Percentiles rank a stretch among this genome's conserved stretches.
phyloP scores from a whole-genome alignment of 2,329 filamentous ascomycete genomes.

The Fusarium sororula region DNA sequence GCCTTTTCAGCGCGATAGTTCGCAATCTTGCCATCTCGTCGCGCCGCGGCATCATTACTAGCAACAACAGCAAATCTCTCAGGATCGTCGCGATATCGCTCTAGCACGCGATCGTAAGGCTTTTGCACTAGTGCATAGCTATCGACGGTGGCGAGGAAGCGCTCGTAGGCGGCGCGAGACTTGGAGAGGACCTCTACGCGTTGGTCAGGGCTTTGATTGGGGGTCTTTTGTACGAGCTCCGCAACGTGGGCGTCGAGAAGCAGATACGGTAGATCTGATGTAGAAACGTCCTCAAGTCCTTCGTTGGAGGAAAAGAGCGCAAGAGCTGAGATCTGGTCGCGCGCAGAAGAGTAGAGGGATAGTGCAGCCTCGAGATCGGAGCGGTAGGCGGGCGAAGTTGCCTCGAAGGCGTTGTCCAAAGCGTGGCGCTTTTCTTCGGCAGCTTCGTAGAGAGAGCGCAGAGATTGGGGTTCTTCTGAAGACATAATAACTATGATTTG shows the following conservation, averaged over 20 bases:
- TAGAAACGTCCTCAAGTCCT: slow-evolving; percentile 83
- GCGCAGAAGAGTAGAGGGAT: slow-evolving; percentile 76
- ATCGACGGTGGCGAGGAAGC: slow-evolving; percentile 79
- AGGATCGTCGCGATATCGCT: slow-evolving; percentile 76
- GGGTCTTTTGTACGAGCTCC: slow-evolving; percentile 77
- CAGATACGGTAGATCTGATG: slow-evolving; percentile 86
- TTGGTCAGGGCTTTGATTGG: slow-evolving; percentile 60
- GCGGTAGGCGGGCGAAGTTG: slow-evolving; percentile 72
- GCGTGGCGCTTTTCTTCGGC: slow-evolving; percentile 61
- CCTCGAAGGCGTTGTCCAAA: slow-evolving; percentile 72
- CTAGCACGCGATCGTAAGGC: slow-evolving; percentile 74
- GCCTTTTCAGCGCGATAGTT: slow-evolving; percentile 87
- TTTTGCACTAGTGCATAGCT: slow-evolving; percentile 77
- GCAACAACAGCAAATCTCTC: slow-evolving; percentile 77
- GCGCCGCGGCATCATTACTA: slow-evolving; percentile 68
- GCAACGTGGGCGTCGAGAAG: slow-evolving; percentile 81
- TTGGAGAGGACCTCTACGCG: slow-evolving; percentile 70
- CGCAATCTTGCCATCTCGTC: slow-evolving; percentile 85
- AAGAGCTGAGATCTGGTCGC: slow-evolving; percentile 72
- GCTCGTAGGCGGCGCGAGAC: slow-evolving; percentile 78
- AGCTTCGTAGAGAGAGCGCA: slow-evolving; percentile 59
- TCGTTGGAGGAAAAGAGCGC: slow-evolving; percentile 94
- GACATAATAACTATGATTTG: slow-evolving; percentile 40
- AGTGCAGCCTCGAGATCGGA: slow-evolving; percentile 74
- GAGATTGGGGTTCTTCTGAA: slow-evolving; percentile 57